phyloP scores from a whole-genome alignment of 2,329 filamentous ascomycete genomes.

The Epichloe gansuensis region DNA sequence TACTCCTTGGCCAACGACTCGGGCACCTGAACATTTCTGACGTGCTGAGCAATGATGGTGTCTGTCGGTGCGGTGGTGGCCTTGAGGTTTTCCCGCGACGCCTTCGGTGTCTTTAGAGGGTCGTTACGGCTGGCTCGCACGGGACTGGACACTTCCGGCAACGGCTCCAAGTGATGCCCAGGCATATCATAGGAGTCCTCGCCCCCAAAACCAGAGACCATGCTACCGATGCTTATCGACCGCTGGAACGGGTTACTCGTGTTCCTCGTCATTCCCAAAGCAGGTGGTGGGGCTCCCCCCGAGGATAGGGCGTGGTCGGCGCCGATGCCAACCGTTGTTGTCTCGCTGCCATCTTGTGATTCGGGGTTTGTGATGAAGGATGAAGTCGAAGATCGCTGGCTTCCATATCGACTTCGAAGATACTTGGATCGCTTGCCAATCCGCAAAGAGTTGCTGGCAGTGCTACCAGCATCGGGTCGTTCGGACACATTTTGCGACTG shows the following conservation, averaged over 20 bases:
- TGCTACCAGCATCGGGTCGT: constrained; percentile 31
- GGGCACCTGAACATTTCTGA: constrained; percentile 81
- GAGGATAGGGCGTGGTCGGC: constrained; percentile 75
- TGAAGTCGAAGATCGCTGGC: constrained; percentile 47
- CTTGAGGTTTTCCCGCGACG: constrained; percentile 36
- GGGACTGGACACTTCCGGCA: constrained; percentile 35
- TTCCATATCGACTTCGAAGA: constrained; percentile 42
- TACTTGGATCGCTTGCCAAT: constrained; percentile 39
- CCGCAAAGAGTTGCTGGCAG: constrained; percentile 33
- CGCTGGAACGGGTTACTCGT: constrained; percentile 50
- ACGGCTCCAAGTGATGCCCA: constrained; percentile 33
- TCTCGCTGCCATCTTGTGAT: constrained; percentile 55
- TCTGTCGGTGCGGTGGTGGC: constrained; percentile 55
- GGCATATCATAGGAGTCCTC: constrained; percentile 40
- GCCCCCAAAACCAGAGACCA: constrained; percentile 54
- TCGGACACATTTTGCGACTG: constrained; percentile 21
- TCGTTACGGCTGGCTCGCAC: constrained; percentile 26
- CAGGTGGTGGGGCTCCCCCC: constrained; percentile 60
- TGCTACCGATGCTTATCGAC: constrained; percentile 77
- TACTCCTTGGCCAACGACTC: constrained; percentile 81
- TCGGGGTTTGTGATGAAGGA: constrained; percentile 43
- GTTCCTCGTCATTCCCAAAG: constrained; percentile 34
- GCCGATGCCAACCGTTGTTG: constrained; percentile 53
- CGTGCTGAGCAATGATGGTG: constrained; percentile 75
- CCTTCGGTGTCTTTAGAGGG: constrained; percentile 57